Evolutionary conservation across 306 rosid genomes (phyloP), one percentile per base, ranked within the genome.

Genomic region (Oemleria cerasiformis): DNA sequence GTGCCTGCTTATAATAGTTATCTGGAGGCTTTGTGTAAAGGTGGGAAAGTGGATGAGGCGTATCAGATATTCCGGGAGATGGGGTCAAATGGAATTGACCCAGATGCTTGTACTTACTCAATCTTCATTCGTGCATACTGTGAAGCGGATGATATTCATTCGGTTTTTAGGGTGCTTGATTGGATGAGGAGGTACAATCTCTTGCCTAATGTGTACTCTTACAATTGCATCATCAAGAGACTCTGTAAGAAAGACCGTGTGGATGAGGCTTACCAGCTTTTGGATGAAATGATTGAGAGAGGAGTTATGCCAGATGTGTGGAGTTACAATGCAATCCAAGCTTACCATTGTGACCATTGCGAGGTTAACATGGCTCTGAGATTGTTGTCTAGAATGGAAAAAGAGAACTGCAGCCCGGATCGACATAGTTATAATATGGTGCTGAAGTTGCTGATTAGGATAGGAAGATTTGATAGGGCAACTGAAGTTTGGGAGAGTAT

Each of bases 201-300:
- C 72, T 69, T 75, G 68, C 91, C 93, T 8, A 88, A 88, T 76
- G 90, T 84, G 74, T 90, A 76, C 68, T 80, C 98, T 9, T 93
- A 88, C 81, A 93, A 93, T 77, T 81, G 85, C 50, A 54, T 93
- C 48, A 87, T 93, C 79, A 90, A 86, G 82, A 92, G 76, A 41
- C 92, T 91, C 40, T 88, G 97, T 80, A 89, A 93, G 82, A 84
- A 84, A 59, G 85, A 91, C 23, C 83, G 75, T 41, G 85, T 84
- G 74, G 97, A 93, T 69, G 96, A 93, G 75, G 97, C 97, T n/a
- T 90, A 90, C 79, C 78, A 87, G 25, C 79, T 93, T 84, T 63
- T 93, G 73, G 94, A 88, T 65, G 96, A 93, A 81, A 93, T 93
- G 96, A 82, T 86, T 63, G 86, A 85, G 20, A 80, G 73, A 12